Conservation (phyloP, 345 rosid genomes). For the Citrus medica region DNA sequence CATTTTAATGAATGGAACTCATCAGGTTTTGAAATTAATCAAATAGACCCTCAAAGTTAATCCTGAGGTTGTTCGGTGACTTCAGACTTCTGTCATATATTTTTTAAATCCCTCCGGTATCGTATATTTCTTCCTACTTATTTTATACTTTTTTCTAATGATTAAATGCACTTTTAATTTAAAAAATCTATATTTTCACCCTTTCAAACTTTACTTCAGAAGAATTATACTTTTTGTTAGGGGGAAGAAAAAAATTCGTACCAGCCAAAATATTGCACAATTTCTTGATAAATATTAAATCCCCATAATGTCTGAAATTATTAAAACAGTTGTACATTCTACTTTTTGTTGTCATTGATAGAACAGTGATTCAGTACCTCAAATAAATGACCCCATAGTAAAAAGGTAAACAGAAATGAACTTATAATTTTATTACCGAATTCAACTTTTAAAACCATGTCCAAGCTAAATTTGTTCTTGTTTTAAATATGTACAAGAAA, state of each 20-base stretch:
- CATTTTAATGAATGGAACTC: too few species aligned
- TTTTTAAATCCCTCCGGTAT: too few species aligned
- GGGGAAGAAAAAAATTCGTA: background rate
- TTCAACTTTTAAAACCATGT: background rate
- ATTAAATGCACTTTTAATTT: too few species aligned
- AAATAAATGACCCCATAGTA: background rate
- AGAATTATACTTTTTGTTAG: too few species aligned
- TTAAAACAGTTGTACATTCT: background rate
- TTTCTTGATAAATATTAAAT: background rate
- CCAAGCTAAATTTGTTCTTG: background rate
- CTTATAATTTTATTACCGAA: background rate
- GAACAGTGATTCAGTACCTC: background rate
- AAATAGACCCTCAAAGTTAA: too few species aligned
- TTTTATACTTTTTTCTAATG: too few species aligned
- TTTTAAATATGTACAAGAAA: background rate
- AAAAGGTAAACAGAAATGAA: background rate
- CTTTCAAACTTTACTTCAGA: too few species aligned
- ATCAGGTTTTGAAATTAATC: too few species aligned
- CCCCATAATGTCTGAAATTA: background rate
- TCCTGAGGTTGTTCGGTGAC: too few species aligned
- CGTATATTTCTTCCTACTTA: too few species aligned
- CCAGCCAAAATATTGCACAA: background rate
- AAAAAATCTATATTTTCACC: too few species aligned
- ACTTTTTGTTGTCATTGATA: background rate
- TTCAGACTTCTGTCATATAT: too few species aligned